phyloP scores from a whole-genome alignment of 108 stramenopile genomes.

The Fragilaria crotonensis region DNA sequence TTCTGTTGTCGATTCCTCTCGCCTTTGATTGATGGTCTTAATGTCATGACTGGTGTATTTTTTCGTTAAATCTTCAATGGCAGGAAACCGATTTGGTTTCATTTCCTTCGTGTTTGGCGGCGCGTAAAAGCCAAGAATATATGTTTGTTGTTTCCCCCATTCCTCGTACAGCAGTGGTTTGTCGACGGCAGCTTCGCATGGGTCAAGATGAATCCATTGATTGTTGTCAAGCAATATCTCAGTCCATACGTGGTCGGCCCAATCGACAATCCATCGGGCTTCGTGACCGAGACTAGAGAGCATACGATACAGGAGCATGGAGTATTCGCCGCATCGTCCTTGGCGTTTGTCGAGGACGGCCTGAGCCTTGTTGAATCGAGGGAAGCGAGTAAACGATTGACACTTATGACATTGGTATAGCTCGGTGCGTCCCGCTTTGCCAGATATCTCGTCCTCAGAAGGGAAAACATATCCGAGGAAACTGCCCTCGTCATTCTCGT shows the following conservation, averaged over 20 bases:
- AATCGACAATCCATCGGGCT: slow-evolving; percentile 60
- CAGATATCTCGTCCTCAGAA: slow-evolving; percentile 16
- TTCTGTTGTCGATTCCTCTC: slow-evolving; percentile 24
- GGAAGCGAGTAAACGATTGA: slow-evolving; percentile 43
- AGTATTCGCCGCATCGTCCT: slow-evolving; percentile 62
- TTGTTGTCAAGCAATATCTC: slow-evolving; percentile 26
- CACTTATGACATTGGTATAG: slow-evolving; percentile 53
- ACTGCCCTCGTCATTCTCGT: slow-evolving; percentile 22
- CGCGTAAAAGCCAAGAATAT: slow-evolving; percentile 49
- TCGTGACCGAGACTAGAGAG: slow-evolving; percentile 40
- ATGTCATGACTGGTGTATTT: slow-evolving; percentile 27
- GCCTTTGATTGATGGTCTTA: slow-evolving; percentile 23
- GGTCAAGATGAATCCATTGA: slow-evolving; percentile 62
- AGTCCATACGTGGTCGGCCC: slow-evolving; percentile 70
- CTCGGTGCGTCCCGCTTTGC: slow-evolving; percentile 52
- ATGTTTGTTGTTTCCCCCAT: slow-evolving; percentile 69
- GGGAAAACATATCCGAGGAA: slow-evolving; percentile 57
- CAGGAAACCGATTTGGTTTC: neutral
- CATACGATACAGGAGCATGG: slow-evolving; percentile 49
- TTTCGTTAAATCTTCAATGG: slow-evolving; percentile 38
- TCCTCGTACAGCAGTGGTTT: slow-evolving; percentile 47
- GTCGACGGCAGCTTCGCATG: slow-evolving; percentile 63
- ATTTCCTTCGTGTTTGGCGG: slow-evolving; percentile 4
- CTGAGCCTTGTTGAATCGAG: slow-evolving; percentile 49
- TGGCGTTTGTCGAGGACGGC: slow-evolving; percentile 27